Conservation (phyloP, 768 basidiomycete species). For the Kwoniella botswanensis region DNA sequence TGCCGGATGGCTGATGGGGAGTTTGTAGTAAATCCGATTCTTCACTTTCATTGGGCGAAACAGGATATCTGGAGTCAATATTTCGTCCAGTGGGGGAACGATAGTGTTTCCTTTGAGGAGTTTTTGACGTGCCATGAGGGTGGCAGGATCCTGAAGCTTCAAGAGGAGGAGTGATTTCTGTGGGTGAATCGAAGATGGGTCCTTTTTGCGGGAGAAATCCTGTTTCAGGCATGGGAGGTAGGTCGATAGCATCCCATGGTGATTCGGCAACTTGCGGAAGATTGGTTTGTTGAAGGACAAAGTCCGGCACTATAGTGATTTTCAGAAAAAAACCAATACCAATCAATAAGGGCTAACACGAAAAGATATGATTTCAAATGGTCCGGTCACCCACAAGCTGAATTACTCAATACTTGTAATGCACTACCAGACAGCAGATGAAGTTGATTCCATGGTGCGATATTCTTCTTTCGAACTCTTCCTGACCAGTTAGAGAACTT, state of each 20-base stretch:
- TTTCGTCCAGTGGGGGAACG: too few relatives aligned
- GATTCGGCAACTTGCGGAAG: background rate
- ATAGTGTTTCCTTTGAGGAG: too few relatives aligned
- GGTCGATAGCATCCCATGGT: background rate
- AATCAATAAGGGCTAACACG: too few relatives aligned
- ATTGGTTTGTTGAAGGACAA: background rate
- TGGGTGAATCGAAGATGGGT: too few relatives aligned
- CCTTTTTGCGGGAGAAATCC: background rate
- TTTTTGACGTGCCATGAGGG: too few relatives aligned
- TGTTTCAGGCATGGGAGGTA: background rate
- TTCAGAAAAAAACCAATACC: too few relatives aligned
- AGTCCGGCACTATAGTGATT: background rate
- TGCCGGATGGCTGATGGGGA: background rate
- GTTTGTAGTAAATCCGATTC: background rate
- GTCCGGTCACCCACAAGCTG: background rate
- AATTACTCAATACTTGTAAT: background rate
- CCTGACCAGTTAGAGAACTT: background rate
- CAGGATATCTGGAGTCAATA: background rate
- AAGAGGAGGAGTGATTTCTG: background rate
- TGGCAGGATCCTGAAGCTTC: background rate
- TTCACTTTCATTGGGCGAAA: background rate
- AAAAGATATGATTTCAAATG: too few relatives aligned
- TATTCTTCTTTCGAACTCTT: background rate
- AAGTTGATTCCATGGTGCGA: background rate
- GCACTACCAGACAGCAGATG: background rate